A percentile compares a stretch with the other conserved stretches of the same genome.
These are phyloP conservation scores for Liriodendron chinense DNA, from an alignment of 164 flowering plant species.

Conservation along the genomic window DNA sequence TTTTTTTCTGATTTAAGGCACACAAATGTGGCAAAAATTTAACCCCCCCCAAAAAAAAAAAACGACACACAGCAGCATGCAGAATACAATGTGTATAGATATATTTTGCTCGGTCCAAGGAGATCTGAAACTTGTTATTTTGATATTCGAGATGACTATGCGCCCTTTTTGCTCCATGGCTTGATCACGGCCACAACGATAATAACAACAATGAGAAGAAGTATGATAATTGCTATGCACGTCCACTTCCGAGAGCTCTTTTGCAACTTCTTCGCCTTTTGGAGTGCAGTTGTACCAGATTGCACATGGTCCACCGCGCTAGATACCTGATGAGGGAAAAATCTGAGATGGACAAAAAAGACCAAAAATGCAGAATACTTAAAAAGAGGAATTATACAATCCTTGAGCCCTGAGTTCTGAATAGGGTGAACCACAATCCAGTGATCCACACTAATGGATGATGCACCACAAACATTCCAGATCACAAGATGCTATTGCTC, in stretches of 20 bases:
- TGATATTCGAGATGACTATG: neutral
- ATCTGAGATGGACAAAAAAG: neutral
- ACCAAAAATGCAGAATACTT: neutral
- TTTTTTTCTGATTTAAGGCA: too few species aligned
- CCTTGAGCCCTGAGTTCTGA: too few species aligned
- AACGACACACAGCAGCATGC: too few species aligned
- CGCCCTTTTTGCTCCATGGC: slow-evolving; percentile 49
- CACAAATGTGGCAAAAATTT: too few species aligned
- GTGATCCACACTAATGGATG: too few species aligned
- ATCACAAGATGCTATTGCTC: too few species aligned
- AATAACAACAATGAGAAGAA: slow-evolving; percentile 59
- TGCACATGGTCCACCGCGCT: slow-evolving; percentile 90
- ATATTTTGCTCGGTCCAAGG: too few species aligned
- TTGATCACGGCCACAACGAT: slow-evolving; percentile 56
- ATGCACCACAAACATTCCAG: too few species aligned
- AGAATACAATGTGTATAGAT: too few species aligned
- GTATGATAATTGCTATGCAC: slow-evolving; percentile 84
- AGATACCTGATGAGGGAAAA: slow-evolving; percentile 49
- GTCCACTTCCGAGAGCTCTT: slow-evolving; percentile 87
- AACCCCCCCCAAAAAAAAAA: too few species aligned
- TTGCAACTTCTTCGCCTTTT: slow-evolving; percentile 73
- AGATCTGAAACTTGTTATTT: neutral
- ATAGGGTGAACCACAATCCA: too few species aligned
- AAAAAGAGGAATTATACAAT: too few species aligned
- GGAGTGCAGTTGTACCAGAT: slow-evolving; percentile 69